These are phyloP conservation scores for Botrytis squamosa DNA, from an alignment of 2,329 filamentous ascomycete genomes.

Conservation along the genomic window DNA sequence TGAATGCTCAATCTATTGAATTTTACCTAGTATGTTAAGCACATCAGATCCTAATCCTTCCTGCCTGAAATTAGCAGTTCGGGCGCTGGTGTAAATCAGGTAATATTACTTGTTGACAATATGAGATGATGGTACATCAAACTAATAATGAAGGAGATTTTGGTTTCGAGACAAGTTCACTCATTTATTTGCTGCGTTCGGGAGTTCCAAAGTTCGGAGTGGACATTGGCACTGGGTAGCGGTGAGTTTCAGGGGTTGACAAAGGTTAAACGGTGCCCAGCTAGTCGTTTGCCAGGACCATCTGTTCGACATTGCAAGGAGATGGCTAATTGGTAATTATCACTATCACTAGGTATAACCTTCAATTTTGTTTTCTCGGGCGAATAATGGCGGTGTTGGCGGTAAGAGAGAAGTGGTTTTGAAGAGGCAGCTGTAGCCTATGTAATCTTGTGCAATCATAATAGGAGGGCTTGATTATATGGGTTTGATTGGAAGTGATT, in stretches of 20 bases:
- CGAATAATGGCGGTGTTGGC: conserved; percentile 11
- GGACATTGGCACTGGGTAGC: conserved; percentile 13
- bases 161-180: conserved; percentile 11
- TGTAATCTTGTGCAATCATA: background rate
- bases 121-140: conserved; percentile 6
- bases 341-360: background rate
- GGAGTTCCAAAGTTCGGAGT: conserved; percentile 7
- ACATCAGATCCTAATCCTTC: conserved; percentile 1
- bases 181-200: conserved; percentile 14
- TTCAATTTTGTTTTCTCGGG: conserved; percentile 11
- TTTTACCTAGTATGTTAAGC: background rate
- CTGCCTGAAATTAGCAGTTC: conserved; percentile 8
- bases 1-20: conserved; percentile 11
- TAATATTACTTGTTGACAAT: background rate
- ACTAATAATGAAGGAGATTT: conserved; percentile 14
- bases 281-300: conserved; percentile 12
- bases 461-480: background rate
- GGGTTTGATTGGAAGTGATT: background rate
- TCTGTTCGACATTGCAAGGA: conserved; percentile 16
- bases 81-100: conserved; percentile 9
- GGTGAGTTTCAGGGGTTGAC: conserved; percentile 14
- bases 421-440: conserved; percentile 1
- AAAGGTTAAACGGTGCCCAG: conserved; percentile 17
- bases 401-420: conserved; percentile 1
- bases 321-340: conserved; percentile 7